Evolutionary conservation across 106 monocot genomes (phyloP).

Genomic region (Phalaenopsis aphrodite): DNA sequence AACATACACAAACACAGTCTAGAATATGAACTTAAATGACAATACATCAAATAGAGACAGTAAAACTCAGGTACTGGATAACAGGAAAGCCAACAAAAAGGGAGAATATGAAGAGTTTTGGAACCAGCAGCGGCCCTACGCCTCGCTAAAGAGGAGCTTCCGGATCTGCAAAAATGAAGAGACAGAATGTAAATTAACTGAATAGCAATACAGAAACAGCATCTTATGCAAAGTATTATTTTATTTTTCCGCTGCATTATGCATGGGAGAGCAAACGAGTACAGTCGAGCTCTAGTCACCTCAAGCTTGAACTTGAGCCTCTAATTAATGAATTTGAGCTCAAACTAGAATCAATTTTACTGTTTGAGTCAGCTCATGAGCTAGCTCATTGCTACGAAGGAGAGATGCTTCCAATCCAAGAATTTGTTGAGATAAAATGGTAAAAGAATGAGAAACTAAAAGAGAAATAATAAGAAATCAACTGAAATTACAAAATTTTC

Average conservation of each 20-base stretch:
- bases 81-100: neutral
- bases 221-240: neutral
- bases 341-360: too few relatives aligned
- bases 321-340: too few relatives aligned
- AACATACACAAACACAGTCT: neutral
- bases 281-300: too few relatives aligned
- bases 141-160: constrained; percentile 7
- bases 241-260: too few relatives aligned
- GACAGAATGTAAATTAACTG: neutral
- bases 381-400: too few relatives aligned
- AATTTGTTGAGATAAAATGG: neutral
- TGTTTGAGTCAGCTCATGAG: too few relatives aligned
- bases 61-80: neutral
- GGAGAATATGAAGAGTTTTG: neutral
- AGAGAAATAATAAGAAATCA: neutral
- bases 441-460: neutral
- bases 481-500: too few relatives aligned
- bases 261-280: too few relatives aligned
- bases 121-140: neutral
- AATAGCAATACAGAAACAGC: neutral
- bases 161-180: neutral
- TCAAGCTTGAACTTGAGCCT: too few relatives aligned
- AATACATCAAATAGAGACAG: neutral
- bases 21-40: neutral
- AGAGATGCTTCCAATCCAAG: too few relatives aligned